phyloP scores from a whole-genome alignment of 1,139 yeast species.

The Blastobotrys persicus region DNA sequence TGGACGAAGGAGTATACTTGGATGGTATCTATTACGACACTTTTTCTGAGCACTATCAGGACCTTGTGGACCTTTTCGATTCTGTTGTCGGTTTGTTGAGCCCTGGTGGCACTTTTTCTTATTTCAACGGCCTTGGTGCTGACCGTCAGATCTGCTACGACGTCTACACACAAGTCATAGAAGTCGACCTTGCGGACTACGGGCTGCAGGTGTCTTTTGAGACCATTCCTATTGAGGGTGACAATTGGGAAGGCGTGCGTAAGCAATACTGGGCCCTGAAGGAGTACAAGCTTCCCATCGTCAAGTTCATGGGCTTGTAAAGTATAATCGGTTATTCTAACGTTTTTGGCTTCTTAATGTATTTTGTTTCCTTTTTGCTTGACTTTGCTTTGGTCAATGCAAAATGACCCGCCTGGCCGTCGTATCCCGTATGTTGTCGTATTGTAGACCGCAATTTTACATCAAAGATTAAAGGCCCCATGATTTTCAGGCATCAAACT shows the following conservation, averaged over 20 bases:
- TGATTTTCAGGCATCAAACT: no score
- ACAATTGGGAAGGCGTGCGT: slow-evolving; percentile 67
- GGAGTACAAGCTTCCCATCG: slow-evolving; percentile 24
- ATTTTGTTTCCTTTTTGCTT: no score
- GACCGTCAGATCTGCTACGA: slow-evolving; percentile 87
- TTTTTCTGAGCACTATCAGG: slow-evolving; percentile 81
- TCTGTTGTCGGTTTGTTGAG: slow-evolving; percentile 74
- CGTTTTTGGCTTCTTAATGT: no score
- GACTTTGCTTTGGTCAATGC: no score
- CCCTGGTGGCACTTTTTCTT: slow-evolving; percentile 68
- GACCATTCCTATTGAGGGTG: slow-evolving; percentile 29
- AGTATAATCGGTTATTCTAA: neutral
- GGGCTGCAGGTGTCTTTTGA: slow-evolving; percentile 63
- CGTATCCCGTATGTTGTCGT: no score
- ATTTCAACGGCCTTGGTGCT: slow-evolving; percentile 95
- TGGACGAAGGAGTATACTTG: slow-evolving; percentile 68
- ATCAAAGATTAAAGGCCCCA: no score
- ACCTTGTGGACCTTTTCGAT: slow-evolving; percentile 85
- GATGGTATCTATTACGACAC: slow-evolving; percentile 95
- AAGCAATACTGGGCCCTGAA: slow-evolving; percentile 61
- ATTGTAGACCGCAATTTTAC: no score
- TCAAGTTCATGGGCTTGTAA: slow-evolving; percentile 17
- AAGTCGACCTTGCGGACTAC: slow-evolving; percentile 72
- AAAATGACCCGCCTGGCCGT: no score
- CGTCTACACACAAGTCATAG: slow-evolving; percentile 80